These are phyloP conservation scores for Microdochium nivale DNA, from an alignment of 2,329 filamentous ascomycete species.

Conservation along the genomic window DNA sequence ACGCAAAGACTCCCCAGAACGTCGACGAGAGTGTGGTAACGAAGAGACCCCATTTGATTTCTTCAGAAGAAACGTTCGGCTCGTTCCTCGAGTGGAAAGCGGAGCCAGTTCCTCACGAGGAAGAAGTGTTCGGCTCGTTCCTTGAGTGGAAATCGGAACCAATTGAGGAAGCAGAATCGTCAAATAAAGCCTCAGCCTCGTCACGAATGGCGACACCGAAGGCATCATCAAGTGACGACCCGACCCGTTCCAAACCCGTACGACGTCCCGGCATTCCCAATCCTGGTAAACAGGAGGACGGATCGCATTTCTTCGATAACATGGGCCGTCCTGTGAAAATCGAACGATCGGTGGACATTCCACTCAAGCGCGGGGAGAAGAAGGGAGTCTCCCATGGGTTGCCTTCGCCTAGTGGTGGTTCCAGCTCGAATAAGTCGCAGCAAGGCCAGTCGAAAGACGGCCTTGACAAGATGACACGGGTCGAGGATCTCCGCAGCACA, in stretches of 20 bases:
- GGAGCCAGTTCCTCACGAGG: no score
- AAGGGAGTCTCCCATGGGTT: not conserved
- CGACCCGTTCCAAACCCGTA: not conserved
- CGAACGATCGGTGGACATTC: constrained; percentile 20
- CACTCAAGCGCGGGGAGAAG: constrained; percentile 15
- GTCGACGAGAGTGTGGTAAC: constrained; percentile 1
- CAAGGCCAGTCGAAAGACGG: constrained; percentile 11
- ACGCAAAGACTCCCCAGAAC: not conserved
- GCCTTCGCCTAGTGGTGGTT: not conserved
- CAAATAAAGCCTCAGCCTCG: not conserved
- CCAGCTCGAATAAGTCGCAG: constrained; percentile 6
- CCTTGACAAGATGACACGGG: constrained; percentile 12
- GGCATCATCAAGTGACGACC: not conserved
- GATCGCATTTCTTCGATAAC: constrained; percentile 14
- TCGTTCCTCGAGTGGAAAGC: no score
- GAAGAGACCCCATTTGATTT: no score
- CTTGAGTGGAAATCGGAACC: no score
- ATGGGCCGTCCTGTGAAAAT: constrained; percentile 20
- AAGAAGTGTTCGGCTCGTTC: no score
- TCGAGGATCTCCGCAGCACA: constrained; percentile 11
- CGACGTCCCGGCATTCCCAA: not conserved
- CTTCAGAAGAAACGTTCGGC: no score
- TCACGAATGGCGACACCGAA: not conserved
- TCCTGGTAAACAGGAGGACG: constrained; percentile 1
- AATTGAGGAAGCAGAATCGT: no score